A percentile compares a stretch with the other conserved stretches of the same genome.
phyloP scores from a whole-genome alignment of 148 eudicot genomes.

The Amaranthus cruentus region DNA sequence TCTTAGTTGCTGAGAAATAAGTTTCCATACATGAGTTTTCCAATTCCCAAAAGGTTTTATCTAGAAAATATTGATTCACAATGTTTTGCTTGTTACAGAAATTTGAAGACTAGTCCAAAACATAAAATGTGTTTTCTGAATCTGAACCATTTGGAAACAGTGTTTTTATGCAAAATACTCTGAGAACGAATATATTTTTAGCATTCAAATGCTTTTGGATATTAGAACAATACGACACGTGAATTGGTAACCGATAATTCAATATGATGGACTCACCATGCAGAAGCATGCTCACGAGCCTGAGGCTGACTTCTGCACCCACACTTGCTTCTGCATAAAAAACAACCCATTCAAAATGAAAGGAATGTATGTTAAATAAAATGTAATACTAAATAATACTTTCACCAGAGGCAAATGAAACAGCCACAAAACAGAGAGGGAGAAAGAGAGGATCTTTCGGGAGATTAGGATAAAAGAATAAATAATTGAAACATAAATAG shows the following conservation, averaged over 20 bases:
- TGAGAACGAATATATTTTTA: no score
- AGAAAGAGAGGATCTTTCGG: background rate
- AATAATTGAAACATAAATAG: background rate
- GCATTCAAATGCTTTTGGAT: no score
- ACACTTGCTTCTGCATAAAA: slow-evolving; percentile 74
- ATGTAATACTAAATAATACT: background rate
- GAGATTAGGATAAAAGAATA: background rate
- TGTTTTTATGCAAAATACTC: no score
- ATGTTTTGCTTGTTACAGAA: no score
- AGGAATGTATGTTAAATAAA: background rate
- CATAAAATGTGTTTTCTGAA: no score
- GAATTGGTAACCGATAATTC: background rate
- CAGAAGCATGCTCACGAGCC: slow-evolving; percentile 53
- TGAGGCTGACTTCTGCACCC: slow-evolving; percentile 95
- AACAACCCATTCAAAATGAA: background rate
- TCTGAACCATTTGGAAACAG: no score
- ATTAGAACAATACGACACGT: background rate
- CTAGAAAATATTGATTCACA: no score
- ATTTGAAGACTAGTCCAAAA: no score
- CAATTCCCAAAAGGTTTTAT: no score
- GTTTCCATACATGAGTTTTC: no score
- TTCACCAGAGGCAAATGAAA: background rate
- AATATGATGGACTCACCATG: slow-evolving; percentile 37
- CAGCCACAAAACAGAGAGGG: background rate
- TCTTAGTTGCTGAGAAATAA: no score